phyloP scores from a whole-genome alignment of 371 early-diverging fungal genomes.

The Mucor piriformis region DNA sequence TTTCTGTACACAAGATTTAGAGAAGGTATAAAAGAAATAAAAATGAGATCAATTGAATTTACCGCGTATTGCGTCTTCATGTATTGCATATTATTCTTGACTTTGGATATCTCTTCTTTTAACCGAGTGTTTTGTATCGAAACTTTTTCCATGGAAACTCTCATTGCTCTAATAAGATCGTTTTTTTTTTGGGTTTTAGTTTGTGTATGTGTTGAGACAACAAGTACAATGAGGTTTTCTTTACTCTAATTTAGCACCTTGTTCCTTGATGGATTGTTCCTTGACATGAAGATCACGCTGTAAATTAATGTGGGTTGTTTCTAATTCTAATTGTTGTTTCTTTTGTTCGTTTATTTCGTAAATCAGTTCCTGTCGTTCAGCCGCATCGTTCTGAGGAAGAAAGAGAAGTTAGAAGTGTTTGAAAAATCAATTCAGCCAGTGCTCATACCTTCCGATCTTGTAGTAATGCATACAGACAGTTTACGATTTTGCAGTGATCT shows the following conservation, averaged over 20 bases:
- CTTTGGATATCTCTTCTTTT: conserved; percentile 44
- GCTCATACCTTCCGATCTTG: conserved; percentile 48
- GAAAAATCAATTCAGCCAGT: too few species aligned
- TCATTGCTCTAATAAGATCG: conserved; percentile 31
- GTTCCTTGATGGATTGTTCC: conserved; percentile 6
- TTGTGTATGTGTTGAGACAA: background rate
- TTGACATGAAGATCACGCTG: conserved; percentile 7
- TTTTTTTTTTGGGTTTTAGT: background rate
- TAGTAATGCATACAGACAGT: conserved; percentile 39
- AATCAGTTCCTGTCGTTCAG: conserved; percentile 10
- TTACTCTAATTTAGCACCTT: conserved; percentile 27
- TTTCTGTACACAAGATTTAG: conserved; percentile 25
- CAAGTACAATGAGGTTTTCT: background rate
- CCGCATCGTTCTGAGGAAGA: conserved; percentile 16
- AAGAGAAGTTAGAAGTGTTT: background rate
- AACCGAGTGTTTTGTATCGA: conserved; percentile 23
- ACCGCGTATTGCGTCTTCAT: conserved; percentile 53
- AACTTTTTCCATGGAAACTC: conserved; percentile 20
- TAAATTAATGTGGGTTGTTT: conserved; percentile 2
- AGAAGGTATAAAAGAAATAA: background rate
- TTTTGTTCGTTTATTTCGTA: conserved; percentile 16
- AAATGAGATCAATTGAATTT: conserved; percentile 3
- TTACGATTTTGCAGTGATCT: conserved; percentile 43
- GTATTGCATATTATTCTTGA: conserved; percentile 47
- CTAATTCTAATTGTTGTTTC: conserved; percentile 6